phyloP scores from a whole-genome alignment of 2,329 filamentous ascomycete genomes.

The Aotearoamyces nothofagi region DNA sequence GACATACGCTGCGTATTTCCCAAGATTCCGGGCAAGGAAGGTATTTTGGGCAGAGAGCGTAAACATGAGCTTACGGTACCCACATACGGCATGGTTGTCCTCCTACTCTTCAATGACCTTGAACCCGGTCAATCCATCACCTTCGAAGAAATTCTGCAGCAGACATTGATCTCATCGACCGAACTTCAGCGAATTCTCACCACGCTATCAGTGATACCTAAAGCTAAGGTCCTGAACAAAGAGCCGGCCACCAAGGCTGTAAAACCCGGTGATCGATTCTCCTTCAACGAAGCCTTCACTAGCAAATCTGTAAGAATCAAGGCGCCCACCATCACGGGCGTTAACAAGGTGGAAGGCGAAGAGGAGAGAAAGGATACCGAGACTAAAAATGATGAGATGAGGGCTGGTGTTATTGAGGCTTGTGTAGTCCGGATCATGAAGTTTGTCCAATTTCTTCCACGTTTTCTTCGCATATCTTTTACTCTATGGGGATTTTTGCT shows the following conservation, averaged over 20 bases:
- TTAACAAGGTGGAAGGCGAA: constrained; percentile 72
- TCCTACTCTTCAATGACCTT: constrained; percentile 80
- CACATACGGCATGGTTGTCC: constrained; percentile 81
- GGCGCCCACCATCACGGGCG: constrained; percentile 63
- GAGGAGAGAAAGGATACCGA: constrained; percentile 56
- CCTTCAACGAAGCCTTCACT: constrained; percentile 67
- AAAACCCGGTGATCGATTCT: constrained; percentile 63
- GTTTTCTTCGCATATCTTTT: constrained; percentile 16
- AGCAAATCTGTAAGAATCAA: constrained; percentile 82
- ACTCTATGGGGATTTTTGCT: too few relatives aligned
- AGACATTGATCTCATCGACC: constrained; percentile 59
- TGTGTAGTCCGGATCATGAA: constrained; percentile 77
- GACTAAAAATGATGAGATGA: constrained; percentile 58
- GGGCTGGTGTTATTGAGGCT: constrained; percentile 58
- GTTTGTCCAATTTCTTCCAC: constrained; percentile 30
- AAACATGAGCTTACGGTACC: constrained; percentile 85
- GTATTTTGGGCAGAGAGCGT: constrained; percentile 45
- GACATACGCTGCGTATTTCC: constrained; percentile 74
- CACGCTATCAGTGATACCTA: constrained; percentile 68
- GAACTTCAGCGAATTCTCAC: constrained; percentile 70
- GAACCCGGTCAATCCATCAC: constrained; percentile 31
- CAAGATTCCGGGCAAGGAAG: constrained; percentile 53
- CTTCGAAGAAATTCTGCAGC: constrained; percentile 68
- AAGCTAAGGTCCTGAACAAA: constrained; percentile 68
- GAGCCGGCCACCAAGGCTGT: constrained; percentile 66